A percentile compares a stretch with the other conserved stretches of the same genome.
Evolutionary conservation across 768 basidiomycete species (phyloP).

Genomic region (Infundibulicybe gibba): DNA sequence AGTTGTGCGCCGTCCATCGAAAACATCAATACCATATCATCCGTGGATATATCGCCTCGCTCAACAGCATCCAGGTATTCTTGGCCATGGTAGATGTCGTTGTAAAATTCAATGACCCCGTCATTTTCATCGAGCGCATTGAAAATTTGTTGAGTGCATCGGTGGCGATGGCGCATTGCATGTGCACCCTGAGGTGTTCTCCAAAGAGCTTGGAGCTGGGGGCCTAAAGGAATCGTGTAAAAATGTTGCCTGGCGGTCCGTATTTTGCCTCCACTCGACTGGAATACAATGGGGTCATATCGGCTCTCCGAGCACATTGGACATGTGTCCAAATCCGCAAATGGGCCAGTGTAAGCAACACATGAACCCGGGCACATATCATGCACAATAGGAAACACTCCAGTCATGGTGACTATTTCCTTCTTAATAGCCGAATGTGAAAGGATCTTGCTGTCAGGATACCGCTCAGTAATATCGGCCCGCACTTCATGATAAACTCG

Average conservation of each 20-base stretch:
- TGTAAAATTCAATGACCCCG: background rate
- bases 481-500: conserved; percentile 7
- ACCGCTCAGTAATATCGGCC: conserved; percentile 7
- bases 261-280: conserved; percentile 4
- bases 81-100: background rate
- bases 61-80: background rate
- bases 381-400: too few species aligned
- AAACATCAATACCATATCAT: conserved; percentile 1
- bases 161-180: conserved; percentile 21
- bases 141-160: conserved; percentile 16
- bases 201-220: conserved; percentile 35
- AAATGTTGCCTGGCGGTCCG: conserved; percentile 20
- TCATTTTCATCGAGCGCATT: conserved; percentile 5
- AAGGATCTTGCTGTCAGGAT: conserved; percentile 6
- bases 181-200: conserved; percentile 15
- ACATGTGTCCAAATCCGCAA: conserved; percentile 10
- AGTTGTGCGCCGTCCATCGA: conserved; percentile 6
- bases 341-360: conserved; percentile 18
- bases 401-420: too few species aligned
- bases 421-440: too few species aligned
- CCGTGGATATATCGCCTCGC: background rate
- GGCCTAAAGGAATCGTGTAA: conserved; percentile 36
- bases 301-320: conserved; percentile 18
- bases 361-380: conserved; percentile 21
- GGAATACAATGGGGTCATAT: conserved; percentile 15